A percentile compares a stretch with the other conserved stretches of the same genome.
These are phyloP conservation scores for Zizania palustris DNA, from an alignment of 202 grass and related monocot species.

Conservation along the genomic window DNA sequence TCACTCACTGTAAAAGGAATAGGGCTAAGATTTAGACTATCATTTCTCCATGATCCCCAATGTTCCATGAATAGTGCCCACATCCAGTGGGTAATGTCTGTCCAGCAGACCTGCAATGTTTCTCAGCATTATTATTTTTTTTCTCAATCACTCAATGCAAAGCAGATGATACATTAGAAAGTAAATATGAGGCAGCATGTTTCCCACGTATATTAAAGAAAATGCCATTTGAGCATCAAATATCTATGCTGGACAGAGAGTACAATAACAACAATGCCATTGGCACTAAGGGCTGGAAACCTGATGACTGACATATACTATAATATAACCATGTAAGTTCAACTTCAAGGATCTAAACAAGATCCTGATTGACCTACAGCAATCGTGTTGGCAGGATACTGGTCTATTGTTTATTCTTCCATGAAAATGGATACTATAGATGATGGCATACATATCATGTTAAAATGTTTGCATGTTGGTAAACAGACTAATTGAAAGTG, in stretches of 20 bases:
- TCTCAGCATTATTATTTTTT: conserved; percentile 13
- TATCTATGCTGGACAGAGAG: conserved; percentile 9
- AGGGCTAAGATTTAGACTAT: conserved; percentile 78
- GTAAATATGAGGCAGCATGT: conserved; percentile 4
- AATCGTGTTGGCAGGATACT: background rate
- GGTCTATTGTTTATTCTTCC: background rate
- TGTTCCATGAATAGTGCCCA: conserved; percentile 82
- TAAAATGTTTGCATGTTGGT: background rate
- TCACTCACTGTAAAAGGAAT: conserved; percentile 76
- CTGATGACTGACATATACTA: background rate
- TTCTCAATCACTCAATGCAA: conserved; percentile 19
- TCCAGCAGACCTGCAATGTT: conserved; percentile 73
- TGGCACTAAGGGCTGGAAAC: background rate
- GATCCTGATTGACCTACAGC: background rate
- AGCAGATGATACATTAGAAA: conserved; percentile 22
- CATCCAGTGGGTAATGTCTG: conserved; percentile 87
- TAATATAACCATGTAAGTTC: background rate
- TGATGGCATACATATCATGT: background rate
- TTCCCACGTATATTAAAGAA: conserved; percentile 4
- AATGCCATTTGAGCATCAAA: background rate
- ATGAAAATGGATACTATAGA: background rate
- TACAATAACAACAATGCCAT: conserved; percentile 1
- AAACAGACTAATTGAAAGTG: conserved; percentile 1
- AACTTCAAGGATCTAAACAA: conserved; percentile 26
- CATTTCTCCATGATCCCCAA: conserved; percentile 87